Evolutionary conservation across 2,329 filamentous ascomycete species (phyloP).

Genomic region (Pseudocercospora cruenta): DNA sequence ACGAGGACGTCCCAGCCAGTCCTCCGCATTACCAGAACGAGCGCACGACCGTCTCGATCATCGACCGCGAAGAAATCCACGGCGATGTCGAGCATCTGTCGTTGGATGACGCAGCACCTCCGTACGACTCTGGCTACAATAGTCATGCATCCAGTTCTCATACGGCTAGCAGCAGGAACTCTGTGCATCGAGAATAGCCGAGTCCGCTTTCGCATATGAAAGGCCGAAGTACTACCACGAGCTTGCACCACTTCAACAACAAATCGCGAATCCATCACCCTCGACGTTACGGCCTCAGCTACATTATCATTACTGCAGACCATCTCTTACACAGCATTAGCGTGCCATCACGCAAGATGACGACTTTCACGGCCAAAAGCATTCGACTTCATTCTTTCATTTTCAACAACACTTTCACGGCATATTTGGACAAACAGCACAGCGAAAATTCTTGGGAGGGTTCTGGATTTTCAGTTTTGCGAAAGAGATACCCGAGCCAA

Average conservation of each 20-base stretch:
- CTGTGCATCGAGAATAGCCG: neutral
- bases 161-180: neutral
- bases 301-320: too few species aligned
- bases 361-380: conserved; percentile 6
- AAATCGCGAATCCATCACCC: neutral
- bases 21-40: conserved; percentile 64
- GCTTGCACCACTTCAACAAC: neutral
- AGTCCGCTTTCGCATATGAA: neutral
- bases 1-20: conserved; percentile 87
- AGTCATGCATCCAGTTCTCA: neutral
- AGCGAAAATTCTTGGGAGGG: neutral
- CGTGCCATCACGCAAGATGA: neutral
- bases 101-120: conserved; percentile 2
- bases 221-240: neutral
- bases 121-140: neutral
- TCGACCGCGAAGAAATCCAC: conserved; percentile 50
- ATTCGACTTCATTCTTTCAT: conserved; percentile 1
- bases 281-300: neutral
- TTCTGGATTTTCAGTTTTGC: neutral
- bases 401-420: neutral
- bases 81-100: conserved; percentile 51
- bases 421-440: neutral
- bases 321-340: neutral
- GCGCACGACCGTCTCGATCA: conserved; percentile 47
- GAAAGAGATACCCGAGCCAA: neutral